These are phyloP conservation scores for Pythium pyrilobum DNA, from an alignment of 352 stramenopile genomes.

Conservation along the genomic window DNA sequence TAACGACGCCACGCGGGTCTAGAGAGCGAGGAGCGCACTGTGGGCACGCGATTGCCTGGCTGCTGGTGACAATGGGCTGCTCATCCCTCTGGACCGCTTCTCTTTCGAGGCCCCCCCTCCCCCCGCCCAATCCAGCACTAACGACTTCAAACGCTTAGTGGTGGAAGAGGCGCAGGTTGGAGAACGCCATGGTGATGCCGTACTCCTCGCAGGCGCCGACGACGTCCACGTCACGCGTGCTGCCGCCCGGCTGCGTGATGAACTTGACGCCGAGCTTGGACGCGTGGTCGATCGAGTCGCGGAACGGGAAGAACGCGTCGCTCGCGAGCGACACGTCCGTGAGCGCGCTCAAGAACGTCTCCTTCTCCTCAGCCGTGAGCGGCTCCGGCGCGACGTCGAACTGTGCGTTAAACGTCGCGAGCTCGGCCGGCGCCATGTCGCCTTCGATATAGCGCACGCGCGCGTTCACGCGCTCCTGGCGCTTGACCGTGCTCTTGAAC, in stretches of 20 bases:
- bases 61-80: too few relatives aligned
- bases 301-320: slow-evolving; percentile 99
- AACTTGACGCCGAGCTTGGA: slow-evolving; percentile 94
- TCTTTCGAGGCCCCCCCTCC: too few relatives aligned
- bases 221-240: slow-evolving; percentile 88
- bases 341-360: slow-evolving; percentile 90
- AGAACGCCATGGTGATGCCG: slow-evolving; percentile 99
- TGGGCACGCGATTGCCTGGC: too few relatives aligned
- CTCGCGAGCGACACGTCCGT: slow-evolving; percentile 94
- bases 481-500: slow-evolving; percentile 98
- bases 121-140: slow-evolving; percentile 6
- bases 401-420: slow-evolving; percentile 91
- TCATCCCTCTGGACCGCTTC: too few relatives aligned
- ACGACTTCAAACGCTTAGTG: slow-evolving; percentile 86
- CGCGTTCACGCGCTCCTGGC: slow-evolving; percentile 99
- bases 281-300: slow-evolving; percentile 98
- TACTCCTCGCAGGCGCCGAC: slow-evolving; percentile 96
- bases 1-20: too few relatives aligned
- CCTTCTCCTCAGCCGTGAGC: slow-evolving; percentile 94
- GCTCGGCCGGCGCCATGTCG: slow-evolving; percentile 96
- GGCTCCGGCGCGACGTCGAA: slow-evolving; percentile 94
- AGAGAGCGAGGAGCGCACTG: too few relatives aligned
- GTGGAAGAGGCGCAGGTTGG: slow-evolving; percentile 98
- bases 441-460: slow-evolving; percentile 99
- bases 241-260: slow-evolving; percentile 95